These are phyloP conservation scores for Cyclotella baltica DNA, from an alignment of 108 stramenopile genomes.

Conservation along the genomic window DNA sequence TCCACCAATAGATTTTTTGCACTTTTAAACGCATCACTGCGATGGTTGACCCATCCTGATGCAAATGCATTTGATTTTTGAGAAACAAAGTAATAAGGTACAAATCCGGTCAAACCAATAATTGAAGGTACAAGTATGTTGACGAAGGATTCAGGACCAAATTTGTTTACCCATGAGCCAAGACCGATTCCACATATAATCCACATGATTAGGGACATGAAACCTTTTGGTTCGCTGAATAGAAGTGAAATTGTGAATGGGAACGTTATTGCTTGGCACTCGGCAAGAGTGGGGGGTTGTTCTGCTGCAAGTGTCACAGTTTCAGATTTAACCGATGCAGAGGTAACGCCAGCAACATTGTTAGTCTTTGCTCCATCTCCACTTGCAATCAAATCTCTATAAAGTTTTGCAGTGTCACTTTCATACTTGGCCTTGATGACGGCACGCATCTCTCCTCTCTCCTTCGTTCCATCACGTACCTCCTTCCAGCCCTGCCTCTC, in stretches of 20 bases:
- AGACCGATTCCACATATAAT: not conserved
- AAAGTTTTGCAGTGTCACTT: constrained; percentile 29
- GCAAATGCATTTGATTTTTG: constrained; percentile 15
- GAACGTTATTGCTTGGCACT: not conserved
- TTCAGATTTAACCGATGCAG: not conserved
- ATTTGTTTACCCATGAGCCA: constrained; percentile 2
- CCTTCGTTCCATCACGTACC: constrained; percentile 6
- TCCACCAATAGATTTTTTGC: constrained; percentile 52
- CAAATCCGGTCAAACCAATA: constrained; percentile 5
- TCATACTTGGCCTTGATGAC: constrained; percentile 40
- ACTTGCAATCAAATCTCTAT: constrained; percentile 25
- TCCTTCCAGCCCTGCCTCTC: not conserved
- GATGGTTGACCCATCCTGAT: constrained; percentile 24
- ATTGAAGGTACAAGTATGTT: constrained; percentile 10
- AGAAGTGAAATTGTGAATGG: not conserved
- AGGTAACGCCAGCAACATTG: not conserved
- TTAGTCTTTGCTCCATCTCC: not conserved
- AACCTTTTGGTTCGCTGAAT: not conserved
- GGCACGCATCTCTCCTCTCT: constrained; percentile 20
- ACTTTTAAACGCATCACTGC: constrained; percentile 55
- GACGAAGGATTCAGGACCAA: not conserved
- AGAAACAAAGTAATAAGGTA: constrained; percentile 35
- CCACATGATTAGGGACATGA: constrained; percentile 4
- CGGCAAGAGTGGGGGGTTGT: not conserved
- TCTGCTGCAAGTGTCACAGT: not conserved